Evolutionary conservation across 2,329 filamentous ascomycete species (phyloP), one percentile per base, ranked within the genome.

Genomic region (Fusarium siculi): DNA sequence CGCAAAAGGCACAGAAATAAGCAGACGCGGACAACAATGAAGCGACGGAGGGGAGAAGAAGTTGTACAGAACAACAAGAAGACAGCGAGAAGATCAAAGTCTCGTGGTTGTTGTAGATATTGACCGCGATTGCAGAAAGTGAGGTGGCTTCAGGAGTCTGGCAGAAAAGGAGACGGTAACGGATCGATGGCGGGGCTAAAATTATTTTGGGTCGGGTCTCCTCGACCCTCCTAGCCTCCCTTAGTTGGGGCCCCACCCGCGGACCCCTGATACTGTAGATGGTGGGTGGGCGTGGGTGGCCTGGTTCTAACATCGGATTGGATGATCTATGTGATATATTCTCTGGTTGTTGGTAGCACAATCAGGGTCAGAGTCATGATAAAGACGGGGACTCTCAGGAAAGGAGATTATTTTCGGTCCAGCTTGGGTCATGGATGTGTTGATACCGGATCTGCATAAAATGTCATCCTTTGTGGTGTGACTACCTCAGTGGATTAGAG

Each of bases 121-220:
- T 76, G 73, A 74, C 77, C 70, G 70, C 66, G 63, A 69, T 65
- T 60, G 63, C 53, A 60, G 71, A 50, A 63, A 69, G 70, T 73
- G 66, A 69, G 58, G 66, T 74, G 70, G 75, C 67, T 73, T 69
- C 66, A 70, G 71, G 74, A 73, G 76, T 71, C 71, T 70, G 70
- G 76, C 68, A 76, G 75, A 77, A 80, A 81, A 80, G 79, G 80
- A 76, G 79, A 77, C 73, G 71, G 78, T 73, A 77, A 80, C 78
- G 76, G 80, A 82, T 82, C 77, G 81, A 82, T 82, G 81, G 82
- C 80, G 82, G 82, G 82, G 82, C 80, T 80, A 79, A 81, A 80
- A 80, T 82, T 82, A 82, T 81, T 80, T 77, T 78, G 77, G 78
- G 77, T 74, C 76, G 77, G 78, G 77, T 74, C 76, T 75, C 73